A percentile compares a stretch with the other conserved stretches of the same genome.
These are phyloP conservation scores for Penicillium longicatenatum DNA, from an alignment of 495 filamentous ascomycete genomes.

Conservation along the genomic window DNA sequence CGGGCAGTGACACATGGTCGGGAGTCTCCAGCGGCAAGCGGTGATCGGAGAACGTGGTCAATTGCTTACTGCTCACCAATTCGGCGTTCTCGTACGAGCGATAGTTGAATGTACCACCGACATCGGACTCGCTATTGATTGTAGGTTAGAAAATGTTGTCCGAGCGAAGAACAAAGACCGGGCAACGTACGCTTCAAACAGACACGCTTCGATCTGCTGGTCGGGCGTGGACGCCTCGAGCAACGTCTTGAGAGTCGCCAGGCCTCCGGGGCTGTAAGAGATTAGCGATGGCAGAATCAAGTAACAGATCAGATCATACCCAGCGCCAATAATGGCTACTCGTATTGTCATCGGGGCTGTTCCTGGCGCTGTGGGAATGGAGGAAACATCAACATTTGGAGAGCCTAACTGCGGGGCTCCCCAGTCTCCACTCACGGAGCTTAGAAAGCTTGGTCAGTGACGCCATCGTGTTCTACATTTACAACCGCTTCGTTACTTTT, in stretches of 20 bases:
- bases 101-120: conserved; percentile 23
- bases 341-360: conserved; percentile 12
- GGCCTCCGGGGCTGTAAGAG: conserved; percentile 12
- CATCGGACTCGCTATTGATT: conserved; percentile 10
- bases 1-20: conserved; percentile 19
- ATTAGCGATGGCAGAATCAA: background rate
- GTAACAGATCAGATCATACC: background rate
- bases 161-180: background rate
- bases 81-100: conserved; percentile 22
- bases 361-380: background rate
- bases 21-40: conserved; percentile 17
- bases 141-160: background rate
- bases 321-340: conserved; percentile 17
- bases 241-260: conserved; percentile 22
- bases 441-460: background rate
- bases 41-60: conserved; percentile 23
- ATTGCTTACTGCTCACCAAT: conserved; percentile 19
- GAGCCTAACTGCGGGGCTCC: background rate
- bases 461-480: background rate
- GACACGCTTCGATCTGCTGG: conserved; percentile 16
- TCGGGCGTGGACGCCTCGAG: conserved; percentile 17
- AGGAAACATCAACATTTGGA: background rate
- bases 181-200: conserved; percentile 19
- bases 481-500: background rate
- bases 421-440: background rate